Evolutionary conservation across 768 basidiomycete genomes (phyloP), one percentile per base, ranked within the genome.

Genomic region (Hemileccinum rubropunctum): DNA sequence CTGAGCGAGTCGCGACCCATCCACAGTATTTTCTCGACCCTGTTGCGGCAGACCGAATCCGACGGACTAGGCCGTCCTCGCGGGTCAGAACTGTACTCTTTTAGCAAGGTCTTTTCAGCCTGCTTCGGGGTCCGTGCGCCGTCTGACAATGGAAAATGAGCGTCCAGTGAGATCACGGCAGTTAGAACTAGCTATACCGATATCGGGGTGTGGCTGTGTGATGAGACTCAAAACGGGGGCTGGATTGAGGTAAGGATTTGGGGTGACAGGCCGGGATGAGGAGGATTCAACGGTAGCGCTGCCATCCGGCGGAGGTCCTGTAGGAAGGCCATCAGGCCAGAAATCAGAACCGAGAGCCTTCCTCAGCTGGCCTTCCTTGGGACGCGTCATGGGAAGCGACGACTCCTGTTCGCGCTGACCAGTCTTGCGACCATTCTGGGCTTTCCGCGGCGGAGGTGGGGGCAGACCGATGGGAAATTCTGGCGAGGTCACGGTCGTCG

Each of bases 221-320:
- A 52, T 30, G 45, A 51, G 33, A 4, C 15, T 23, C 30, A 64
- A 17, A 30, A 53, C 30, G 17, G 73, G 74, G 6, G 71, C 52
- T 1, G 72, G 71, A 51, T 73, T 73, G 53, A 73, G 62, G 48
- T 64, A 71, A 12, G 71, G 69, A 50, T 72, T 73, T 26, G 60
- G 53, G 1, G 64, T 62, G 4, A 44, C 55, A 1, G 57, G 48
- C 30, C 61, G 58, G 0, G 66, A 66, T 23, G 56, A 52, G 21
- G 52, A 4, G 27, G 34, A n/a, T n/a, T n/a, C n/a, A n/a, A n/a
- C n/a, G n/a, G n/a, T n/a, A n/a, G n/a, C 32, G 7, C 33, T 17
- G 15, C 21, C 33, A 36, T 57, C 56, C 11, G 49, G 33, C 3
- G 42, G 9, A 28, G 17, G 48, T 2, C 23, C 23, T 23, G 23